phyloP scores from a whole-genome alignment of 371 early-diverging fungal species.

The Mucor velutinosus region DNA sequence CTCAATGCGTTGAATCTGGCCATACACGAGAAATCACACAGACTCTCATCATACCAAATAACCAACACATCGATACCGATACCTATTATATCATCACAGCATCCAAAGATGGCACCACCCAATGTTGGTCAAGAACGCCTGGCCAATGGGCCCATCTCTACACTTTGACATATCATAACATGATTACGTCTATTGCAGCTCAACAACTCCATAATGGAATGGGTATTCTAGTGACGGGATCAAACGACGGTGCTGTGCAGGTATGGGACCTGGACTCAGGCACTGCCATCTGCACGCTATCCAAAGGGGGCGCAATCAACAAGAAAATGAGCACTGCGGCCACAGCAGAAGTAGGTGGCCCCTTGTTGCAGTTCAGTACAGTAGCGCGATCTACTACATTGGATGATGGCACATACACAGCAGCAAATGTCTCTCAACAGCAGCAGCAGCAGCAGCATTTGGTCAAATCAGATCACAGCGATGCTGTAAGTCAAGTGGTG shows the following conservation, averaged over 20 bases:
- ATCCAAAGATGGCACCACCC: slow-evolving; percentile 38
- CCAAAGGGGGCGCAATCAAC: slow-evolving; percentile 19
- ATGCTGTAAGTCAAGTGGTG: slow-evolving; percentile 36
- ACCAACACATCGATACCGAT: background rate
- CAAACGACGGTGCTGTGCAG: slow-evolving; percentile 75
- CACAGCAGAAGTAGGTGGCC: slow-evolving; percentile 17
- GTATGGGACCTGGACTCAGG: slow-evolving; percentile 81
- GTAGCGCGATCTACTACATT: background rate
- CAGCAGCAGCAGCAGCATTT: background rate
- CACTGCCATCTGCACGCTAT: slow-evolving; percentile 41
- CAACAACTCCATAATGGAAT: slow-evolving; percentile 37
- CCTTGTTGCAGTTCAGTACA: slow-evolving; percentile 24
- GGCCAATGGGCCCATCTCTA: slow-evolving; percentile 34
- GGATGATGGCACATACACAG: background rate
- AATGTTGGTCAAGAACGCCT: slow-evolving; percentile 34
- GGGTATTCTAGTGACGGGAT: slow-evolving; percentile 53
- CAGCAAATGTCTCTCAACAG: background rate
- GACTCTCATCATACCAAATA: slow-evolving; percentile 25
- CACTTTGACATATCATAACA: slow-evolving; percentile 24
- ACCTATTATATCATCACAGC: slow-evolving; percentile 29
- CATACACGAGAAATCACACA: slow-evolving; percentile 25
- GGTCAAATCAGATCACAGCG: slow-evolving; percentile 21
- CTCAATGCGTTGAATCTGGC: slow-evolving; percentile 28
- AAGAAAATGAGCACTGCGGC: slow-evolving; percentile 4
- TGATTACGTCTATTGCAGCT: slow-evolving; percentile 31